Base-by-base conservation (phyloP, 345 rosid species). In the Cardamine chenopodiifolia region DNA sequence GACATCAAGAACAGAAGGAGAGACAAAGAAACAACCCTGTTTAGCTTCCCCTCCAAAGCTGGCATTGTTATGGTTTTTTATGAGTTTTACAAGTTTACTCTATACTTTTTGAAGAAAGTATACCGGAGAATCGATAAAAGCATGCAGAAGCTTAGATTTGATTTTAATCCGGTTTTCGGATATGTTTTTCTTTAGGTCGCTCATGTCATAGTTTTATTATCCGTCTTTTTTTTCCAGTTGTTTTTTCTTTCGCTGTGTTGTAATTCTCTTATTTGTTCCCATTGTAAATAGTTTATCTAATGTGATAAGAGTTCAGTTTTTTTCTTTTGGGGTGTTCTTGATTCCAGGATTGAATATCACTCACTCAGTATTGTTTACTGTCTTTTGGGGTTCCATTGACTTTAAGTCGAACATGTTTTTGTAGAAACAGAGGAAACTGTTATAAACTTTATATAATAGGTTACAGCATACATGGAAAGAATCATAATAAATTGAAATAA, bases 11-110 rank as follows among this genome's bases (percentile, higher is more conserved):
- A 19, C 71, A 85, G 70, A 84, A 75, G 19, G 85, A 83, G 70
- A 85, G 78, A 83, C 89, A 71, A 76, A 86, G 82, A 86, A 82
- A 77, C 83, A 87, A 84, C 58, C 84, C 84, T 9, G 72, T 84
- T 62, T 88, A 88, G 42, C 57, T n/a, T 56, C 42, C 11, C 26
- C 32, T 29, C 3, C 35, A 55, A 55, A 31, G 61, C 71, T 73
- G 55, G 18, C 47, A 56, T 34, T 23, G 66, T 31, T 35, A 59
- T 49, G 61, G 7, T 31, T 15, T 42, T 62, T 72, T 47, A 13
- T 37, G 13, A 13, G 66, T 18, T 49, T 68, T 55, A 56, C 57
- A 48, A 45, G 47, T 66, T 37, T 35, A 53, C 48, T 34, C 35
- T 3, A 17, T 47, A 45, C 61, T 26, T 67, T 17, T 58, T 14